Evolutionary conservation across 2,329 filamentous ascomycete genomes (phyloP), one percentile per base, ranked within the genome.

Genomic region (Alternaria sp.): DNA sequence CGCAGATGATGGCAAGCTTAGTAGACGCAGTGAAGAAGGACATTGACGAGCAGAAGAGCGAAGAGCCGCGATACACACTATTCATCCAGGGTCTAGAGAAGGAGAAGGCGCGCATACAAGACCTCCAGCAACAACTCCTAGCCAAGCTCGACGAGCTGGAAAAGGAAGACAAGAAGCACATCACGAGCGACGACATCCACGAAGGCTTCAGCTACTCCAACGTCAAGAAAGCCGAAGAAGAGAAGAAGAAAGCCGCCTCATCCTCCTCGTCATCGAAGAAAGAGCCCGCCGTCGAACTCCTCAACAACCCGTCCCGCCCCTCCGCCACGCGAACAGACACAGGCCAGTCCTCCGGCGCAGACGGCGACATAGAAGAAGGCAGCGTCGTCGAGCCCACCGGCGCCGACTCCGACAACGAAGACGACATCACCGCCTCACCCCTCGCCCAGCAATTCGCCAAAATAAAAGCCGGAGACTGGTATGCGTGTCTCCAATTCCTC

Each of bases 1-100:
- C 93, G 43, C 93, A 96, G 84, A 99, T 99, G 96, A 94, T 99
- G 91, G 92, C 92, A n/a, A 89, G 90, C n/a, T 81, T 99, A 73
- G 87, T 98, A 19, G 96, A 99, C 74, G 92, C 97, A 80, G 93
- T 98, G 45, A 97, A 97, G 81, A 89, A 92, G 69, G 88, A 91
- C 54, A 85, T 97, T 36, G 92, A 94, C 59, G 91, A 93, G 76
- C 76, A 79, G 19, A 91, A 91, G 80, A 89, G 90, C 65, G 85
- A 87, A 0, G 85, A 87, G 19, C 87, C 79, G 51, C 84, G 92
- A 54, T 93, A 92, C 77, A 85, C 87, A 51, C 90, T 87, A 56
- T 97, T 96, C 83, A 85, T 96, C 26, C 86, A 87, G 51, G 95
- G 96, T 73, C 88, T 98, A 15, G 86, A 88, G 66, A 86, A 85